Evolutionary conservation across 163 green algal genomes (phyloP), one percentile per base, ranked within the genome.

Genomic region (Chlamydomonas reinhardtii): DNA sequence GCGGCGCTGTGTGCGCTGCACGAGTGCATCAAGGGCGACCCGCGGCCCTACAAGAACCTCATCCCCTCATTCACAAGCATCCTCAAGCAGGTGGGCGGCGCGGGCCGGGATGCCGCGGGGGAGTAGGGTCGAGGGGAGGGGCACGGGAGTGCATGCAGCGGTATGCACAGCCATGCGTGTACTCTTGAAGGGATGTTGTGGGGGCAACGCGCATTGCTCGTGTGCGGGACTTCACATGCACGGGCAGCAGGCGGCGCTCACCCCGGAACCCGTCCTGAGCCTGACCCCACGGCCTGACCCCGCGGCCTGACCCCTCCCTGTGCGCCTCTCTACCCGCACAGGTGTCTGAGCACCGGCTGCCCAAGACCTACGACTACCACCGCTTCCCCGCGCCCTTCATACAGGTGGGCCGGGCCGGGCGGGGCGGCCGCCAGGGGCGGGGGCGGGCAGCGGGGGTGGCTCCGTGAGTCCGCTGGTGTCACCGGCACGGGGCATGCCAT

Each of bases 321-420:
- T 65, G n/a, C n/a, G n/a, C n/a, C n/a, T n/a, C n/a, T n/a, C n/a
- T n/a, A n/a, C n/a, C n/a, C n/a, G n/a, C n/a, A n/a, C 92, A 96
- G 93, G 93, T 98, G 0, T 87, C 93, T 2, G 95, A 99, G 91
- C 94, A 97, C 76, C 94, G 97, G 35, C 93, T 99, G 80, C 96
- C 96, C 61, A 98, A 98, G 68, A 86, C 88, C 0, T 99, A 97
- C 86, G 97, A 99, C 89, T 99, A 99, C 93, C 98, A 99, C 92
- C 91, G 94, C 15, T 94, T 94, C 34, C 97, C 98, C 52, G 98
- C 97, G 20, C 98, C 98, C 39, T 99, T 99, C 90, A 96, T 99
- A 35, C 97, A 99, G 94, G 95, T 97, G 15, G 25, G 78, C 24
- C 5, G 31, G 64, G n/a, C n/a, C n/a, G n/a, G n/a, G n/a, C n/a